Evolutionary conservation across 352 stramenopile genomes (phyloP), one percentile per base, ranked within the genome.

Genomic region (Globisporangium paddicum): DNA sequence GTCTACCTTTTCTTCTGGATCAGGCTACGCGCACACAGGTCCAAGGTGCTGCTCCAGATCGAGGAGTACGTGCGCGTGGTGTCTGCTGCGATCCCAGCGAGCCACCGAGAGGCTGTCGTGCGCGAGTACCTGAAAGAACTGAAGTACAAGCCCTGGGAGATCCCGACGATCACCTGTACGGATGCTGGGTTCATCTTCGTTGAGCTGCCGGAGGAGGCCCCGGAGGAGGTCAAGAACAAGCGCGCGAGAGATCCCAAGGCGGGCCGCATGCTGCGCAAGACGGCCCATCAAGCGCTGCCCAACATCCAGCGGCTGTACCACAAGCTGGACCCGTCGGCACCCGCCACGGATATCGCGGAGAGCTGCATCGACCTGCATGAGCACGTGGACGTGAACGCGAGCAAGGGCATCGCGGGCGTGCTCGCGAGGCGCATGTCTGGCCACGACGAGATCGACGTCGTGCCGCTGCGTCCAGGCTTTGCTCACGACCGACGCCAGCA

Each of bases 111-210:
- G 7, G 13, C 45, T 0, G 63, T 65, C 45, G 34, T 69, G 35
- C 60, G 55, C 32, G 48, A 34, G n/a, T 69, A 69, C 41, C 59
- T 69, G 2, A 40, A 11, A 7, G 34, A 44, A 23, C 19, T 69
- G 1, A 35, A 37, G 3, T 56, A 60, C 30, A 59, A 55, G 5
- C 41, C 47, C 13, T 69, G 56, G 41, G 61, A 71, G 18, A 18
- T 73, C 3, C 72, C 72, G 0, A 45, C 45, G 28, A 62, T 75
- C n/a, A 44, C 45, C 19, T 66, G 55, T 19, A 71, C 63, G 11
- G 57, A 71, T 11, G 60, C 60, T 13, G 69, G 72, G 7, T 72
- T 71, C 48, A 53, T 80, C 5, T 66, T 69, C 47, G 63, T 79
- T 21, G 54, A 69, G 41, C 55, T 79, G 1, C 70, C 67, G 0